These are phyloP conservation scores for Calonectria multiphialidica DNA, from an alignment of 2,329 filamentous ascomycete genomes.

Conservation along the genomic window DNA sequence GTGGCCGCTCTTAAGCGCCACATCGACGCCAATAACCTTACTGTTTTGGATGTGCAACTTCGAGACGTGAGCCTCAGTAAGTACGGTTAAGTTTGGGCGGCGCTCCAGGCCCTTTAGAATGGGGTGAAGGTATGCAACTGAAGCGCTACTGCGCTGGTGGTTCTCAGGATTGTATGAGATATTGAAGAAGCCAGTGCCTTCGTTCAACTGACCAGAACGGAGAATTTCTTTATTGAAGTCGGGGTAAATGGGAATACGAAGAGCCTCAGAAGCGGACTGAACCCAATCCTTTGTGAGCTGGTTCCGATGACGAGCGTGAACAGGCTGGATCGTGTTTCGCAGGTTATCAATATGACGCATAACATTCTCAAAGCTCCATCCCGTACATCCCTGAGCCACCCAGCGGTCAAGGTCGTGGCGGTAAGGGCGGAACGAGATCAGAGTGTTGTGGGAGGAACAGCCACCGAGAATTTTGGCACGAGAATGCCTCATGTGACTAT, in stretches of 20 bases:
- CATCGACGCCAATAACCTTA: background rate
- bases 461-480: slow-evolving; percentile 88
- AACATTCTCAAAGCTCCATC: slow-evolving; percentile 84
- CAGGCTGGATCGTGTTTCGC: slow-evolving; percentile 49
- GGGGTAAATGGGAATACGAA: background rate
- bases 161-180: background rate
- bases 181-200: background rate
- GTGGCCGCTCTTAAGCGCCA: background rate
- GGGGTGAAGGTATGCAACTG: background rate
- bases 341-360: slow-evolving; percentile 80
- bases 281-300: background rate
- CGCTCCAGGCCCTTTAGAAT: background rate
- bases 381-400: slow-evolving; percentile 79
- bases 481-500: slow-evolving; percentile 85
- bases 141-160: background rate
- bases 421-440: slow-evolving; percentile 86
- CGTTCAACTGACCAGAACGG: background rate
- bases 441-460: slow-evolving; percentile 86
- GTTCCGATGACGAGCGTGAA: background rate
- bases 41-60: background rate
- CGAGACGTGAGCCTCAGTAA: background rate
- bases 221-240: background rate
- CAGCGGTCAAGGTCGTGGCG: slow-evolving; percentile 83
- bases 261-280: background rate
- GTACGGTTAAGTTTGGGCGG: background rate